Base-by-base conservation (phyloP, 1,284 basidiomycete species). In the Ganoderma resinaceum region DNA sequence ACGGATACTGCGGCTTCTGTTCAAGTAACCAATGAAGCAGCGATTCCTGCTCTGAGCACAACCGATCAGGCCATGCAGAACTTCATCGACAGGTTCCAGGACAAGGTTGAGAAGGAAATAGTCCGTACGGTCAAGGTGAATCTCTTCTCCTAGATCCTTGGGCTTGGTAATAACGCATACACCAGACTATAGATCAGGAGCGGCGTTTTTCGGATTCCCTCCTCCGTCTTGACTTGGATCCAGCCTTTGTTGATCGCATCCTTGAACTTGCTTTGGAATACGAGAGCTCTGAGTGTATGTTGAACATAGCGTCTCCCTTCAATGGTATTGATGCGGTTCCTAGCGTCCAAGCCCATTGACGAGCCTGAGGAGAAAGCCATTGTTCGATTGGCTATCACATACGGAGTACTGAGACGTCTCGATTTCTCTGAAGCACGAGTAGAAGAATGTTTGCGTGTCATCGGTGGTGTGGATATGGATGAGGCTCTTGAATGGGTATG, bases 401-500 rank as follows among this genome's bases (percentile, higher is more conserved):
- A 94, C 76, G 93, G 94, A 35, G 87, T 95, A 23, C 84, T 99
- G n/a, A 85, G 92, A 68, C 87, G 92, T 63, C 84, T 97, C n/a
- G 95, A 95, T 0, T 97, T 97, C 79, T 80, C 87, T 0, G 89
- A 94, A 72, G 85, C 83, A 9, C 84, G 89, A 67, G 89, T 96
- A 11, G 85, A 89, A 63, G 84, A 91, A 70, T 96, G 95, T 73
- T 79, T 98, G 18, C 81, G 79, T 63, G 80, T 82, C 26, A 89
- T 92, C 40, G 80, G 84, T 40, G 88, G 90, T 0, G 82, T 94
- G 23, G 94, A 96, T 8, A 84, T 98, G 52, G 96, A 98, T 26
- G 94, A 97, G 66, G 96, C 94, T n/a, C 86, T 95, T 66, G 93
- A 96, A 76, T 98, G 96, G 95, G 96, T 97, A 74, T 70, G 90